These are phyloP conservation scores for Termitomyces sp. DNA, from an alignment of 1,284 basidiomycete genomes.

Conservation along the genomic window DNA sequence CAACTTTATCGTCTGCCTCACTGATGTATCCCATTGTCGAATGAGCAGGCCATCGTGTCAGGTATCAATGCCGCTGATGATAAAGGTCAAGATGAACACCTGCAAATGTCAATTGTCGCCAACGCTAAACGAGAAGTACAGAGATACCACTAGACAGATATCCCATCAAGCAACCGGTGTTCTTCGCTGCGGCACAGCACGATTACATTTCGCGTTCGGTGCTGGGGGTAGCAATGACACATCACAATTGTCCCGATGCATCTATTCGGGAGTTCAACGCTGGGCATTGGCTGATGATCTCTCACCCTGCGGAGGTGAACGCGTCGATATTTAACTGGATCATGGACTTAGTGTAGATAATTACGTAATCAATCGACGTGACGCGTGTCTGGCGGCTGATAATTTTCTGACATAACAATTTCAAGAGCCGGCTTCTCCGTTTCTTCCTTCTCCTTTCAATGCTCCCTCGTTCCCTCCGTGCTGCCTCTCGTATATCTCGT, in stretches of 20 bases:
- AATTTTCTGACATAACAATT: conserved; percentile 8
- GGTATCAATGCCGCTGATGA: conserved; percentile 26
- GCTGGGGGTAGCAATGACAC: conserved; percentile 14
- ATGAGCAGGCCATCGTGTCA: conserved; percentile 19
- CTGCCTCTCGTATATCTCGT: conserved; percentile 25
- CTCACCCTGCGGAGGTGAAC: conserved; percentile 22
- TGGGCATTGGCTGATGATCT: conserved; percentile 19
- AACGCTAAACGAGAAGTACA: neutral
- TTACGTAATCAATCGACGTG: conserved; percentile 8
- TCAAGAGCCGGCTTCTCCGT: neutral
- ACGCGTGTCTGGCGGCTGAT: conserved; percentile 8
- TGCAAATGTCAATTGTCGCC: neutral
- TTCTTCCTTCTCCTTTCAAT: conserved; percentile 19
- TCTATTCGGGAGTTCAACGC: conserved; percentile 15
- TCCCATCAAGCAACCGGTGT: conserved; percentile 14
- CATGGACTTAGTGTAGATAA: conserved; percentile 22
- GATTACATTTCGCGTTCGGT: conserved; percentile 17
- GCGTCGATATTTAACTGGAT: conserved; percentile 25
- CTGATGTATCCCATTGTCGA: neutral
- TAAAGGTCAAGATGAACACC: conserved; percentile 17
- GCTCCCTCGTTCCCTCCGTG: conserved; percentile 35
- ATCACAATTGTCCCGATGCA: conserved; percentile 11
- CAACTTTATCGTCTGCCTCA: neutral
- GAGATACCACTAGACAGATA: conserved; percentile 15
- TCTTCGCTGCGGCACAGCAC: conserved; percentile 15